Evolutionary conservation across 768 basidiomycete species (phyloP), one percentile per base, ranked within the genome.

Genomic region (Sistotremastrum suecicum): DNA sequence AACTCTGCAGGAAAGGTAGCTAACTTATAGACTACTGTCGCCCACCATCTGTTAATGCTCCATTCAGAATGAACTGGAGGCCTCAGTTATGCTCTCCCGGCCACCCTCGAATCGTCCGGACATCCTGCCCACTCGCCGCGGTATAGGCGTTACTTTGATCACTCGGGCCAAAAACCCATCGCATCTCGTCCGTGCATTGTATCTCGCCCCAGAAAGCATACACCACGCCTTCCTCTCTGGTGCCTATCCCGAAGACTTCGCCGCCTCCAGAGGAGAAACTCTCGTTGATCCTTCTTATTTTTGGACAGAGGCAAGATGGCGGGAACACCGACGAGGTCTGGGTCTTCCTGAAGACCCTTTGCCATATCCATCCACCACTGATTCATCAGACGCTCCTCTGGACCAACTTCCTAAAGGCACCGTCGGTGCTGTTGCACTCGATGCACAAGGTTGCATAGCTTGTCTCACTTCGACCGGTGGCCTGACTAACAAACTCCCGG

Each of bases 371-470:
- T 32, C 52, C 3, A 52, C 54, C 7, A 42, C 48, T 11, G 52
- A 56, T 11, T 36, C 54, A 12, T 44, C 55, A n/a, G 42, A 50
- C 9, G 44, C 56, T 5, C 50, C 64, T 9, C 62, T 83, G 5
- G 80, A 83, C 57, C 60, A 70, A 51, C 63, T 76, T 50, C 82
- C 87, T 3, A 80, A 63, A 10, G 87, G 86, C 7, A 90, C 86
- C 0, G 85, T 90, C 7, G 87, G 87, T 12, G 87, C 87, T 1
- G 84, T 90, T 5, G 85, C 83, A 4, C 64, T 89, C 33, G 87
- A 89, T 56, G 53, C 69, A 5, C 65, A 75, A 28, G 86, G 86
- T 0, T 86, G 84, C 54, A 77, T 89, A 48, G 74, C 78, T 1
- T 63, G 69, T 3, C 63, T 79, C 11, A 89, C 87, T 1, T 87